phyloP scores from a whole-genome alignment of 2,329 filamentous ascomycete genomes.

The Botrytis medusae region DNA sequence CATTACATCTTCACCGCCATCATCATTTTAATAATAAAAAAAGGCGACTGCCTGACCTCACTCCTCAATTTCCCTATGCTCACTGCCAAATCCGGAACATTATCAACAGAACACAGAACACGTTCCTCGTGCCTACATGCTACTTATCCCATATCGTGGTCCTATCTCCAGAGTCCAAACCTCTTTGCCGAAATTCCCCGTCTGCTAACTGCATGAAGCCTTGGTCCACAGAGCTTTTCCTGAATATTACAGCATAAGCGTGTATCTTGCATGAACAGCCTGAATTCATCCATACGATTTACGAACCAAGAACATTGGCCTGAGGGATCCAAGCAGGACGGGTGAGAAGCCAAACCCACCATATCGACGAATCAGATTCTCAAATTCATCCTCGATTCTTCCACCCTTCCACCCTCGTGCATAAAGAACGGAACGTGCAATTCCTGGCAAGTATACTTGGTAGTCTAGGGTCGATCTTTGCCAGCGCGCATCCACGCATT shows the following conservation, averaged over 20 bases:
- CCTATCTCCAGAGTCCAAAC: neutral
- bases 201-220: neutral
- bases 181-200: neutral
- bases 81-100: conserved; percentile 14
- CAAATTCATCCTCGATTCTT: neutral
- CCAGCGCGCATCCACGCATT: conserved; percentile 14
- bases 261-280: conserved; percentile 9
- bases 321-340: neutral
- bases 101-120: conserved; percentile 12
- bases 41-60: neutral
- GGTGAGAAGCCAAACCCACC: neutral
- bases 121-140: conserved; percentile 16
- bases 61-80: neutral
- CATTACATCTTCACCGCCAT: conserved; percentile 14
- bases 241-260: neutral
- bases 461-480: conserved; percentile 13
- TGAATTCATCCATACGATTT: conserved; percentile 5
- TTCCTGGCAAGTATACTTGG: neutral
- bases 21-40: neutral
- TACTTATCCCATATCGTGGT: neutral
- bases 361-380: conserved; percentile 4
- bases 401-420: neutral
- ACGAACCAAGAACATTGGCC: neutral
- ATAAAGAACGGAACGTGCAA: neutral
- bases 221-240: neutral